These are phyloP conservation scores for Polyporus arcularius DNA, from an alignment of 768 basidiomycete genomes.

Conservation along the genomic window DNA sequence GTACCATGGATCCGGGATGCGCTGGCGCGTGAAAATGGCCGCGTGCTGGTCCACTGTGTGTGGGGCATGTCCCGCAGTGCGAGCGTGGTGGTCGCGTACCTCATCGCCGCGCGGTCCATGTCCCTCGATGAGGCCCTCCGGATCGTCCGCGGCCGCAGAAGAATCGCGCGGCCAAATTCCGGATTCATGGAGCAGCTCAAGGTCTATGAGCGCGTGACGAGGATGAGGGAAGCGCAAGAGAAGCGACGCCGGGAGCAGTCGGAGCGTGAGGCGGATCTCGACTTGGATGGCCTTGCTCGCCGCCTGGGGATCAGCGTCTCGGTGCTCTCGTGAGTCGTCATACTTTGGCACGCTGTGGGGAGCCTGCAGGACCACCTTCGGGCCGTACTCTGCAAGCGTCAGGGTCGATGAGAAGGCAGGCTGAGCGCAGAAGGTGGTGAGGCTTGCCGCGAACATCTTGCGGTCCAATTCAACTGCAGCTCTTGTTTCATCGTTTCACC, in stretches of 20 bases:
- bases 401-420: too few relatives aligned
- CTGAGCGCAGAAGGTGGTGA: too few relatives aligned
- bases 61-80: constrained; percentile 34
- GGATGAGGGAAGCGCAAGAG: constrained; percentile 7
- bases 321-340: not conserved
- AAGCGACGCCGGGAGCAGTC: not conserved
- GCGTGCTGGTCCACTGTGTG: constrained; percentile 33
- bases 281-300: constrained; percentile 10
- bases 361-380: too few relatives aligned
- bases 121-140: constrained; percentile 28
- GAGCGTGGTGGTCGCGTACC: constrained; percentile 29
- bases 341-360: too few relatives aligned
- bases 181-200: constrained; percentile 36
- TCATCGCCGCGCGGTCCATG: constrained; percentile 30
- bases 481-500: too few relatives aligned
- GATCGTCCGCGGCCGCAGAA: constrained; percentile 22
- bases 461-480: too few relatives aligned
- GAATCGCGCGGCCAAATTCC: constrained; percentile 32
- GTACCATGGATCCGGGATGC: constrained; percentile 52
- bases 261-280: not conserved
- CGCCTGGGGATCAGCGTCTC: not conserved
- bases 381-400: too few relatives aligned
- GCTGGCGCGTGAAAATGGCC: constrained; percentile 29
- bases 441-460: too few relatives aligned
- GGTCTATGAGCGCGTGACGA: constrained; percentile 19